These are phyloP conservation scores for Colletotrichum eremochloae DNA, from an alignment of 2,329 filamentous ascomycete species.

Conservation along the genomic window DNA sequence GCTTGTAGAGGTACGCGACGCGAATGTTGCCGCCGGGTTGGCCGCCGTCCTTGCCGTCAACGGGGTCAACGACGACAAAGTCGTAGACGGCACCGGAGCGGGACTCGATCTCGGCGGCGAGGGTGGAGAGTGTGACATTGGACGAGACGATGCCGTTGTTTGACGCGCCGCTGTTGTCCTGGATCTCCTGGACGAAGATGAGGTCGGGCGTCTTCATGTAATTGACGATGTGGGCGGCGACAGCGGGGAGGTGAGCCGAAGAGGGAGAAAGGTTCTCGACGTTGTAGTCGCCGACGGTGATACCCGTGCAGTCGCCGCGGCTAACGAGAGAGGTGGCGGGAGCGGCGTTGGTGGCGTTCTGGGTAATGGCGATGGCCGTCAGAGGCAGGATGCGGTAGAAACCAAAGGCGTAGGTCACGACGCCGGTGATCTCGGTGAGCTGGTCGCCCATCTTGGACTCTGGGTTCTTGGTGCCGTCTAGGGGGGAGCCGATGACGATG, in stretches of 20 bases:
- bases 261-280: conserved; percentile 75
- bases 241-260: conserved; percentile 65
- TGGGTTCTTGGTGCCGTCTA: conserved; percentile 75
- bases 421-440: conserved; percentile 76
- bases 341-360: conserved; percentile 60
- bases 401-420: conserved; percentile 75
- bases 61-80: conserved; percentile 71
- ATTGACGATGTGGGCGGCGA: conserved; percentile 75
- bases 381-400: conserved; percentile 78
- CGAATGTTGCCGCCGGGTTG: conserved; percentile 80
- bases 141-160: conserved; percentile 70
- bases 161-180: conserved; percentile 73
- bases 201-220: conserved; percentile 74
- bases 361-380: conserved; percentile 66
- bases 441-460: conserved; percentile 74
- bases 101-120: conserved; percentile 65
- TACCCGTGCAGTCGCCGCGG: conserved; percentile 67
- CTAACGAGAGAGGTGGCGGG: conserved; percentile 66
- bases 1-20: conserved; percentile 76
- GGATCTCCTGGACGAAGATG: conserved; percentile 78
- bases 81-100: conserved; percentile 66
- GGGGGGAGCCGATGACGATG: conserved; percentile 73
- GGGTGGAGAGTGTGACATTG: conserved; percentile 70
- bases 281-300: conserved; percentile 78
- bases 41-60: conserved; percentile 74